phyloP scores from a whole-genome alignment of 441 rosid species.

The Populus hybrid region DNA sequence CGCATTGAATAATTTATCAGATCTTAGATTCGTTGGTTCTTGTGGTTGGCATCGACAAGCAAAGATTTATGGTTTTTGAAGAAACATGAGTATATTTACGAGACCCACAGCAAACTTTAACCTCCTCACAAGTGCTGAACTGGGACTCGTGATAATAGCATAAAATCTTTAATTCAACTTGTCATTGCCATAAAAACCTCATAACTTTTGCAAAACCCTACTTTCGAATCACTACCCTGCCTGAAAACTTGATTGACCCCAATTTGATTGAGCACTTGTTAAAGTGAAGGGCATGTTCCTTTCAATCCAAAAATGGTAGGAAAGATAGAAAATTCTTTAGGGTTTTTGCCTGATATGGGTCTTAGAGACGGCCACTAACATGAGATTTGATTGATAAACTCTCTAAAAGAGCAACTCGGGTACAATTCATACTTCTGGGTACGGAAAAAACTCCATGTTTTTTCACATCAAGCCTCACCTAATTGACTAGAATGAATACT shows the following conservation, averaged over 20 bases:
- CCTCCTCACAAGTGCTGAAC: neutral
- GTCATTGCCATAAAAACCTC: neutral
- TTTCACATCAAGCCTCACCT: neutral
- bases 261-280: neutral
- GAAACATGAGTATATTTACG: neutral
- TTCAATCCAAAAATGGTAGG: neutral
- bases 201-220: neutral
- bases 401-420: neutral
- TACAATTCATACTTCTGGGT: neutral
- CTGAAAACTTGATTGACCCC: neutral
- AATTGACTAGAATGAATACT: neutral
- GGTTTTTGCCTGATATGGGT: neutral
- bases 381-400: neutral
- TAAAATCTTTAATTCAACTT: neutral
- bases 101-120: neutral
- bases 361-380: neutral
- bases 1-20: too few relatives aligned
- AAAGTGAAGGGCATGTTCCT: neutral
- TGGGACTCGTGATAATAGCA: neutral
- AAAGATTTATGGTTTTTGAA: neutral
- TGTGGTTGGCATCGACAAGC: too few relatives aligned
- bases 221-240: slow-evolving; percentile 1
- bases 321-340: neutral
- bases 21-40: too few relatives aligned
- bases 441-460: neutral